Evolutionary conservation across 495 filamentous ascomycete genomes (phyloP), one percentile per base, ranked within the genome.

Genomic region (Lasiosphaeria hispida): DNA sequence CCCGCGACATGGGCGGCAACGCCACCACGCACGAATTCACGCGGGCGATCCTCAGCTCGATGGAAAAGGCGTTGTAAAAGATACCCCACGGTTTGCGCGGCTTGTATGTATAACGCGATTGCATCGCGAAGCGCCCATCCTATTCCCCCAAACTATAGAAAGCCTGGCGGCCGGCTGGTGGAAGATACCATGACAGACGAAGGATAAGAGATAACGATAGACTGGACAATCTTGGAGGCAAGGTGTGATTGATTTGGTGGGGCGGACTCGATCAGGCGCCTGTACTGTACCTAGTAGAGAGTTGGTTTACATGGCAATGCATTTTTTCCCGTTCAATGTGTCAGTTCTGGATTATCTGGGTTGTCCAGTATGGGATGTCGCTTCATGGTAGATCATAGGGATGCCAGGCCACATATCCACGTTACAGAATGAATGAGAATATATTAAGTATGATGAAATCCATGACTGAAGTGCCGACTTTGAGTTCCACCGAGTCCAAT

Each of bases 11-110:
- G 94, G 91, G 92, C 63, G 94, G 94, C 69, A 79, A 86, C 55
- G 82, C 82, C 68, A 90, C 87, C 69, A 98, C 91, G 60, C 88
- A 97, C 71, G 86, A 97, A 69, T 98, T 97, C 78, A 97, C 95
- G 64, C 80, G 88, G 44, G 93, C 95, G 62, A 87, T 98, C 63
- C 79, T 98, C 64, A 82, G 87, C 74, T 88, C 93, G 78, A 97
- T 98, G 94, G 92, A 97, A 62, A 72, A 70, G 58, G 60, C 69
- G 13, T 57, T 70, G 43, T 72, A 68, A 63, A 58, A 57, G 55
- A 58, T 48, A 39, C 48, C 57, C 35, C 18, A 36, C 19, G 47
- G 45, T 37, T 42, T 37, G 47, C 45, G 23, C 37, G 45, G 19
- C 55, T 18, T 50, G 41, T 53, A 52, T 39, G 30, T 45, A 47